Percentiles rank a stretch among this genome's conserved stretches.
Conservation (phyloP, 148 eudicot species). For the Silene uniflora region DNA sequence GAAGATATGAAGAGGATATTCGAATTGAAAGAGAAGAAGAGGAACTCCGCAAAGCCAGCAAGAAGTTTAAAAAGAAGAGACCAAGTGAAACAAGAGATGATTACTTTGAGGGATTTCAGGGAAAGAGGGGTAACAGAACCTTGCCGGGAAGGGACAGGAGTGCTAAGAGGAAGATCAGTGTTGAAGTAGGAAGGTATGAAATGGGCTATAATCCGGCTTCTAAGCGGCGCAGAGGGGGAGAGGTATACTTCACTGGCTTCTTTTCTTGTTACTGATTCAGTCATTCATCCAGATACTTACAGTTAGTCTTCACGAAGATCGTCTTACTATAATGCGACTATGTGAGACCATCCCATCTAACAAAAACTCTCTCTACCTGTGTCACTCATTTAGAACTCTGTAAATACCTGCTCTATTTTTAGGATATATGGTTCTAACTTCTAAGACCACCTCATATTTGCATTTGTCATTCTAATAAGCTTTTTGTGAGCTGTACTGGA, state of each 20-base stretch:
- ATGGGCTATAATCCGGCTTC: constrained; percentile 52
- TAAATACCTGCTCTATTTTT: no score
- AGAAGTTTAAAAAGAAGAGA: constrained; percentile 67
- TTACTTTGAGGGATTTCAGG: constrained; percentile 46
- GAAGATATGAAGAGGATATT: constrained; percentile 58
- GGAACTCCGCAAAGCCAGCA: constrained; percentile 57
- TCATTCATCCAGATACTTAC: neutral
- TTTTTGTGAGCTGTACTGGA: neutral
- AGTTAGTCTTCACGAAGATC: neutral
- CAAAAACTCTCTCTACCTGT: neutral
- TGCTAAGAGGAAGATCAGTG: constrained; percentile 49
- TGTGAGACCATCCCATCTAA: no score
- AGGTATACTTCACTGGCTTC: constrained; percentile 40
- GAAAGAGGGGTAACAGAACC: constrained; percentile 50
- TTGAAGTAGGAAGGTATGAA: constrained; percentile 51
- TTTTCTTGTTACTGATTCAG: neutral
- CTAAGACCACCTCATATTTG: no score
- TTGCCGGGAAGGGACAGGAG: constrained; percentile 58
- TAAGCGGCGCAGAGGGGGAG: constrained; percentile 92
- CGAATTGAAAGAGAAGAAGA: constrained; percentile 86
- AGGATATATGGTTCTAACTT: no score
- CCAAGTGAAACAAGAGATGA: constrained; percentile 49
- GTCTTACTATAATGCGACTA: no score
- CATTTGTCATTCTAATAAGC: no score
- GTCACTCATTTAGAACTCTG: no score